These are phyloP conservation scores for Pyrenula aspistea DNA, from an alignment of 495 filamentous ascomycete species.

Conservation along the genomic window DNA sequence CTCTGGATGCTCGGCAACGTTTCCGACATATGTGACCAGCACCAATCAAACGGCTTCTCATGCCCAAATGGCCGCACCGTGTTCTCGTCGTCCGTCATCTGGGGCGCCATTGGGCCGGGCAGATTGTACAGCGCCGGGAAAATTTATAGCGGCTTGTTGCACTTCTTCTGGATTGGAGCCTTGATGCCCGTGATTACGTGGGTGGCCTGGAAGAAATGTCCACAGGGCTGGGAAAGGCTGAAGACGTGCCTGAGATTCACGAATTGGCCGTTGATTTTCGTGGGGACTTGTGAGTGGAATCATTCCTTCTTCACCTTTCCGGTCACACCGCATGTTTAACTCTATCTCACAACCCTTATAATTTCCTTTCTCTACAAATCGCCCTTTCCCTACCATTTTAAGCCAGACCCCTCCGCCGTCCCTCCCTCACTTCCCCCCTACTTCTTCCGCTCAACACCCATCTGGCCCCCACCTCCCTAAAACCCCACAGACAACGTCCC, in stretches of 20 bases:
- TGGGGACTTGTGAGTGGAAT: slow-evolving; percentile 31
- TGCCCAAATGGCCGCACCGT: slow-evolving; percentile 29
- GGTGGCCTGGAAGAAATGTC: slow-evolving; percentile 18
- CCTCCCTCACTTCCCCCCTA: too few relatives aligned
- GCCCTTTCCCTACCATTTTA: too few relatives aligned
- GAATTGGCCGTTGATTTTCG: slow-evolving; percentile 34
- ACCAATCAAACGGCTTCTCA: slow-evolving; percentile 23
- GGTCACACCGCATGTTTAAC: background rate
- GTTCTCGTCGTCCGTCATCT: slow-evolving; percentile 28
- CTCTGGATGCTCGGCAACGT: slow-evolving; percentile 31
- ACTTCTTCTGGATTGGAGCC: slow-evolving; percentile 26
- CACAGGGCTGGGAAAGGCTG: slow-evolving; percentile 11
- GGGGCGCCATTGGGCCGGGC: slow-evolving; percentile 26
- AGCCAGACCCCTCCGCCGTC: too few relatives aligned
- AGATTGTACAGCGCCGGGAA: slow-evolving; percentile 12
- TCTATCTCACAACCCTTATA: too few relatives aligned
- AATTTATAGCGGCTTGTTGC: slow-evolving; percentile 16
- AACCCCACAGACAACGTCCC: slow-evolving; percentile 4
- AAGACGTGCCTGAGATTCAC: slow-evolving; percentile 24
- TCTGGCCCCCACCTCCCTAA: too few relatives aligned
- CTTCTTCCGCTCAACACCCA: too few relatives aligned
- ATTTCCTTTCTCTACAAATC: background rate
- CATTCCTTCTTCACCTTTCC: background rate
- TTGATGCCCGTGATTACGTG: slow-evolving; percentile 18
- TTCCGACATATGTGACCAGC: slow-evolving; percentile 18